phyloP scores from a whole-genome alignment of 2,329 filamentous ascomycete genomes.

The Alternaria hordeiaustralica region DNA sequence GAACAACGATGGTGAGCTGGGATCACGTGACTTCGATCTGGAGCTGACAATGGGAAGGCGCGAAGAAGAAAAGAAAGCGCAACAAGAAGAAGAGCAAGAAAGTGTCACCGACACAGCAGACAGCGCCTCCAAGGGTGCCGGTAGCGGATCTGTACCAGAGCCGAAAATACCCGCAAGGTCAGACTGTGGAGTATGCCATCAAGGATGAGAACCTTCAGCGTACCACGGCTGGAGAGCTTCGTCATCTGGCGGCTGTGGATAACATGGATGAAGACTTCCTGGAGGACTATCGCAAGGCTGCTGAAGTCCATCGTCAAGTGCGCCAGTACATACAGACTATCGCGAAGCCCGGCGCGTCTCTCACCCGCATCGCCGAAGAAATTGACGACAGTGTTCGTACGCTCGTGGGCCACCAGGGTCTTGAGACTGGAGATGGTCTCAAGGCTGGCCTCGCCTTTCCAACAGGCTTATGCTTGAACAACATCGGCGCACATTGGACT shows the following conservation, averaged over 20 bases:
- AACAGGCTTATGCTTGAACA: constrained; percentile 80
- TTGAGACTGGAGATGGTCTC: constrained; percentile 77
- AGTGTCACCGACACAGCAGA: constrained; percentile 64
- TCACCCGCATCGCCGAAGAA: constrained; percentile 80
- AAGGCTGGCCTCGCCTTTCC: constrained; percentile 85
- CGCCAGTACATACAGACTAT: constrained; percentile 78
- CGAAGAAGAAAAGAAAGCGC: constrained; percentile 74
- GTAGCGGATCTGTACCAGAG: constrained; percentile 74
- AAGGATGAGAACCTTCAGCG: constrained; percentile 75
- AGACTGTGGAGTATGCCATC: constrained; percentile 72
- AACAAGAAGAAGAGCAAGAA: constrained; percentile 78
- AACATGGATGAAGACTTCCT: constrained; percentile 79
- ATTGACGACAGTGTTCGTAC: constrained; percentile 82
- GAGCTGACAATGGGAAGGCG: constrained; percentile 44
- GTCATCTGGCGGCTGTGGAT: constrained; percentile 67
- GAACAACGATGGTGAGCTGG: constrained; percentile 22
- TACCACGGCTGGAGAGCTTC: constrained; percentile 81
- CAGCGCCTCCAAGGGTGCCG: constrained; percentile 73
- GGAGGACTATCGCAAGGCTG: constrained; percentile 79
- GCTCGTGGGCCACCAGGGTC: constrained; percentile 74
- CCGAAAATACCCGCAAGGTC: constrained; percentile 73
- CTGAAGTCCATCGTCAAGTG: constrained; percentile 87
- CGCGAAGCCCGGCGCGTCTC: constrained; percentile 77
- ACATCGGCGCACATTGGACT: constrained; percentile 83
- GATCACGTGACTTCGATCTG: not conserved